Evolutionary conservation across 768 basidiomycete genomes (phyloP), one percentile per base, ranked within the genome.

Genomic region (Boletellus sp.): DNA sequence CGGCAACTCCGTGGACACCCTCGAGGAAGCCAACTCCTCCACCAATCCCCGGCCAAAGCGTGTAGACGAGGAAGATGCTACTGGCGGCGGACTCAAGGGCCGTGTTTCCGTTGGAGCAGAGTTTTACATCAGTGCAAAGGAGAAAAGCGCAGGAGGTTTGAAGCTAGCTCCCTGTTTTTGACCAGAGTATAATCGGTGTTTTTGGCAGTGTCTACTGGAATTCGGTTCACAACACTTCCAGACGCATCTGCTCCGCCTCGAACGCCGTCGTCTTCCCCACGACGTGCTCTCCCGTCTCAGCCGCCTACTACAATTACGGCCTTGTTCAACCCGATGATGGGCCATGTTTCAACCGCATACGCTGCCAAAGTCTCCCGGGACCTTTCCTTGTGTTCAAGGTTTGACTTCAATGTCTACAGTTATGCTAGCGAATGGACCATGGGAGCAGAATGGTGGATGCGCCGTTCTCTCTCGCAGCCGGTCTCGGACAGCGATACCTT

Each of bases 391-490:
- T 90, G 90, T 43, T 87, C 91, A 1, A 83, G 91, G 19, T 98
- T 94, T 63, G 93, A 97, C 64, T 93, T 97, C 71, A 98, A 98
- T 62, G 81, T 94, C 23, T 96, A 97, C 65, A 94, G 90, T 69
- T 97, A 93, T 67, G 92, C 95, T 58, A 94, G 91, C 67, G 94
- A 97, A 66, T 88, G 94, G 87, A 87, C 90, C 10, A 80, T 97
- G 73, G 95, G 95, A 3, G 87, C 89, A 1, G 94, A 97, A 66
- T 96, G 92, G 91, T 96, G 92, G 93, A 78, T 93, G 64, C 79
- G 92, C 19, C 79, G 83, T 20, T 71, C 76, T 5, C 70, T 68
- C 17, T 59, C 68, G 12, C 66, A 69, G 46, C 53, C 62, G 8
- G 45, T 45, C 28, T 48, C 51, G 13, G 58, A 65, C 13, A 38